These are phyloP conservation scores for Entamoeba dispar DNA, from an alignment of 208 protist species.

Conservation along the genomic window DNA sequence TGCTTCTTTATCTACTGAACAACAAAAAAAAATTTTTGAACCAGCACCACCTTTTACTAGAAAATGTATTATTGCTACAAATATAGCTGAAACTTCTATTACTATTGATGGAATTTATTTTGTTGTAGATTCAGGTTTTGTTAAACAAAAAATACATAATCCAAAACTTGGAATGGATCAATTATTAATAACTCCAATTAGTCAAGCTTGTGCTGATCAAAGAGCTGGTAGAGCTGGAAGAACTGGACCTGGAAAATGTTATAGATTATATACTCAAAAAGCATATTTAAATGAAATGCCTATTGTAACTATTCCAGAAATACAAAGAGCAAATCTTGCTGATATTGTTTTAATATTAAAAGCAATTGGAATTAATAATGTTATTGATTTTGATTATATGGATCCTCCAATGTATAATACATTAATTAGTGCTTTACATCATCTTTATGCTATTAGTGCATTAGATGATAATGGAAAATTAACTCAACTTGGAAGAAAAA, in stretches of 20 bases:
- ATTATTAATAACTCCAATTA: constrained; percentile 1
- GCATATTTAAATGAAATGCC: not conserved
- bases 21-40: not conserved
- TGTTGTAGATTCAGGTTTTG: constrained; percentile 19
- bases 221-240: constrained; percentile 10
- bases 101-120: constrained; percentile 16
- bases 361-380: not conserved
- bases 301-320: not conserved
- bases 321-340: not conserved
- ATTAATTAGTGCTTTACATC: not conserved
- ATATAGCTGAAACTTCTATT: constrained; percentile 26
- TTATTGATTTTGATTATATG: not conserved
- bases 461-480: not conserved
- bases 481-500: not conserved
- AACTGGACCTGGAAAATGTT: not conserved
- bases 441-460: not conserved
- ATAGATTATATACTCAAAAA: not conserved
- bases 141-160: constrained; percentile 17
- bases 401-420: not conserved
- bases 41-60: constrained; percentile 6
- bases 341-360: not conserved
- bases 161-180: not conserved
- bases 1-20: not conserved
- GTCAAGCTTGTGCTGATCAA: constrained; percentile 6
- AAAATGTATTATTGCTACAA: constrained; percentile 27